Conservation (phyloP, 441 rosid species). For the Gossypium schwendimanii region DNA sequence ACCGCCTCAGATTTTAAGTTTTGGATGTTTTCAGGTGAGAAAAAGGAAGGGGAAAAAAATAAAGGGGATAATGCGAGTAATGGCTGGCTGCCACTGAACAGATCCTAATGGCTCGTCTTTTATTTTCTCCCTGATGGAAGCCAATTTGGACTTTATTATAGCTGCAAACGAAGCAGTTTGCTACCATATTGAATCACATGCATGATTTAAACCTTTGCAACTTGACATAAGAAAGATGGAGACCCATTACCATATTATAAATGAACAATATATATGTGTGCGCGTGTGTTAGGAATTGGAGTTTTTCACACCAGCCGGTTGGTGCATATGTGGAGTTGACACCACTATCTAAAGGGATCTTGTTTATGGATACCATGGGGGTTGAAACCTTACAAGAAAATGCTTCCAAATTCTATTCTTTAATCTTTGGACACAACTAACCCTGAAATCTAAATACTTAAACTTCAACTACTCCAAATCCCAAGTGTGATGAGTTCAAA, state of each 20-base stretch:
- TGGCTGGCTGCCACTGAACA: constrained; percentile 15
- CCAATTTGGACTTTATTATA: constrained; percentile 42
- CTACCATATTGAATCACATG: constrained; percentile 29
- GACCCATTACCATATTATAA: constrained; percentile 18
- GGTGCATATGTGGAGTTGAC: constrained; percentile 13
- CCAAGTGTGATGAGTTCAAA: background rate
- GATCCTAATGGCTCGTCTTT: constrained; percentile 11
- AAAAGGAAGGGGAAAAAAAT: background rate
- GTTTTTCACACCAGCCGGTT: constrained; percentile 9
- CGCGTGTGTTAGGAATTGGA: background rate
- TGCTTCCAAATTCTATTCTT: constrained; percentile 7
- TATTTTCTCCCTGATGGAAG: constrained; percentile 18
- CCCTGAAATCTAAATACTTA: background rate
- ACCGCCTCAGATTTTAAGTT: background rate
- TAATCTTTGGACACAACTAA: background rate
- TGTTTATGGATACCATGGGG: background rate
- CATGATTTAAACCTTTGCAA: constrained; percentile 35
- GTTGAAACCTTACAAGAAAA: background rate
- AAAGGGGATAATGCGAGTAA: background rate
- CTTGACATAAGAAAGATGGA: constrained; percentile 24
- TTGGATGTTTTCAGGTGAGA: background rate
- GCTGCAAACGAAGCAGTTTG: constrained; percentile 39
- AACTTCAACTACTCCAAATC: background rate
- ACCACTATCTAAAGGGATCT: background rate
- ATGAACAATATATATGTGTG: background rate